Evolutionary conservation across 73 alveolate species (phyloP).

Genomic region (Symbiodinium natans): DNA sequence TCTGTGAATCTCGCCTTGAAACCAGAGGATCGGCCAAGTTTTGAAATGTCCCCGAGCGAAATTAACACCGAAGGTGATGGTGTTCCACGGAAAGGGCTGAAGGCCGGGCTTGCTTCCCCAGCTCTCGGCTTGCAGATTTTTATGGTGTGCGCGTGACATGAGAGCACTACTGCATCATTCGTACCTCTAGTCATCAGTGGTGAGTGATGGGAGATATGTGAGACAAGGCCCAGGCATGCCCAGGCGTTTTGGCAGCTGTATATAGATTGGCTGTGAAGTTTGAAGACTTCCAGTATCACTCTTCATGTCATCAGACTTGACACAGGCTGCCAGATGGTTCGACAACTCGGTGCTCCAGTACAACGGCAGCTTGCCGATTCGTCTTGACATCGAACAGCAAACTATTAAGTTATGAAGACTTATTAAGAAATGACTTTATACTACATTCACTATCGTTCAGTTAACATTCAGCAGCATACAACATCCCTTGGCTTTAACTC

Average conservation of each 20-base stretch:
- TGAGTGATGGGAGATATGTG: too few relatives aligned
- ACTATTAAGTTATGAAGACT: background rate
- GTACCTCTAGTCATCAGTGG: too few relatives aligned
- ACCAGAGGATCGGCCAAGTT: too few relatives aligned
- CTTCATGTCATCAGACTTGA: too few relatives aligned
- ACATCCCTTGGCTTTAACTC: background rate
- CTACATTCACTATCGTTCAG: background rate
- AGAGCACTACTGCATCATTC: too few relatives aligned
- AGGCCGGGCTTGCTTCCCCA: background rate
- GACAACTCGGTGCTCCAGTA: constrained; percentile 45
- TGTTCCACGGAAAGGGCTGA: background rate
- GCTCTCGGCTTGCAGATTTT: too few relatives aligned
- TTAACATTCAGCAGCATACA: background rate
- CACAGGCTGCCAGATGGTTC: constrained; percentile 74
- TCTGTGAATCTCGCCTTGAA: too few relatives aligned
- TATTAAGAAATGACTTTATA: background rate
- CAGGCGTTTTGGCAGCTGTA: background rate
- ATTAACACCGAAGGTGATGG: background rate
- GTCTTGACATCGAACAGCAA: too few relatives aligned
- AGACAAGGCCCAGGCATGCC: too few relatives aligned
- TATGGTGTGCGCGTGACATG: too few relatives aligned
- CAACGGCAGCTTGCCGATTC: constrained; percentile 47
- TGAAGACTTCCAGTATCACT: too few relatives aligned
- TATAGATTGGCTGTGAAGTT: background rate
- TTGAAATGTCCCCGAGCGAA: background rate